A percentile compares a stretch with the other conserved stretches of the same genome.
Conservation (phyloP, 352 stramenopile genomes). For the Globisporangium carolinianum region DNA sequence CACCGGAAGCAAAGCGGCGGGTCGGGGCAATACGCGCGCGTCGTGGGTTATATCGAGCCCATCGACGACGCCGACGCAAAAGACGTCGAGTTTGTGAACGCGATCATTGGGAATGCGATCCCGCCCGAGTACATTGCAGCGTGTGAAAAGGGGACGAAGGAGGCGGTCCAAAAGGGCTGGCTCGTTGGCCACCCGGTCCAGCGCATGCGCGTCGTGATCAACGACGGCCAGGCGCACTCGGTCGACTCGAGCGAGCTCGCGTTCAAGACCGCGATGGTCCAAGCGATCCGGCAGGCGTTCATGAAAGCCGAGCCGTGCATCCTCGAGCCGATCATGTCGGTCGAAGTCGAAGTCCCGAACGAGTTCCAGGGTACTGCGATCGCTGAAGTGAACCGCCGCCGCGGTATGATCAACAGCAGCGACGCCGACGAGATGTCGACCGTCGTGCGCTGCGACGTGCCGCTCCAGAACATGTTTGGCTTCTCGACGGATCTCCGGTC, state of each 20-base stretch:
- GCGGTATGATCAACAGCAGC: conserved; percentile 94
- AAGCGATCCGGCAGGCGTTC: conserved; percentile 94
- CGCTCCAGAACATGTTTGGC: conserved; percentile 98
- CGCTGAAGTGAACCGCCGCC: conserved; percentile 91
- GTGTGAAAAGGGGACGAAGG: conserved; percentile 96
- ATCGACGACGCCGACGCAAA: conserved; percentile 78
- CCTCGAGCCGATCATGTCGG: conserved; percentile 95
- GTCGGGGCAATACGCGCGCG: conserved; percentile 94
- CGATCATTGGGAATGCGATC: conserved; percentile 97
- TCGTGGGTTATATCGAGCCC: conserved; percentile 98
- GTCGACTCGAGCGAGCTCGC: conserved; percentile 98
- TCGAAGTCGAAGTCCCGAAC: conserved; percentile 91
- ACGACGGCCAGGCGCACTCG: conserved; percentile 92
- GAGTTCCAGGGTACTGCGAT: conserved; percentile 96
- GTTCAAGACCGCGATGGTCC: conserved; percentile 95
- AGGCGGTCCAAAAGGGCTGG: conserved; percentile 94
- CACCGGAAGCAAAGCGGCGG: conserved; percentile 99
- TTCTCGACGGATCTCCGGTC: conserved; percentile 97
- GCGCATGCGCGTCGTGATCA: conserved; percentile 79
- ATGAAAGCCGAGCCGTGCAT: conserved; percentile 89
- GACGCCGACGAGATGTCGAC: conserved; percentile 94
- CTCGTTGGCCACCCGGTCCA: conserved; percentile 95
- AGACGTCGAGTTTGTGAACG: conserved; percentile 95
- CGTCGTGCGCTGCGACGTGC: conserved; percentile 91
- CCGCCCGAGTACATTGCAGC: conserved; percentile 97